Evolutionary conservation across 176 grass and related monocot genomes (phyloP).

Genomic region (Eragrostis nindensis): DNA sequence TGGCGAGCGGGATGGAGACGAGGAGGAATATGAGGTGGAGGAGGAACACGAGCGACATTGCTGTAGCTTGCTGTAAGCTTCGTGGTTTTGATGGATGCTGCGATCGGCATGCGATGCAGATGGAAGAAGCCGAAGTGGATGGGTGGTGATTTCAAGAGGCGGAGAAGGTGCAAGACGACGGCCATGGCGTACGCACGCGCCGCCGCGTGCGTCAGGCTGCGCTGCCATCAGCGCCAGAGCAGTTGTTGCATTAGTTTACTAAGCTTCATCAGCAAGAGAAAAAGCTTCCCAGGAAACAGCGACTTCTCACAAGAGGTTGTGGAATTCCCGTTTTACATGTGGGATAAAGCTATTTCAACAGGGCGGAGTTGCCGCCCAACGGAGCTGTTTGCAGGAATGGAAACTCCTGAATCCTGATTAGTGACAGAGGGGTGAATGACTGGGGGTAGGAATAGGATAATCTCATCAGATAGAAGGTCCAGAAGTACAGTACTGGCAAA

Average conservation of each 20-base stretch:
- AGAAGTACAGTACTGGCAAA: no score
- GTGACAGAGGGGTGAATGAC: no score
- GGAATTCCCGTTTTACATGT: no score
- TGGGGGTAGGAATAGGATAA: no score
- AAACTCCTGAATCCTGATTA: no score
- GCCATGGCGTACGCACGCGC: neutral
- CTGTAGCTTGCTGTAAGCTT: neutral
- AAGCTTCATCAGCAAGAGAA: neutral
- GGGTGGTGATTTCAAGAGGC: neutral
- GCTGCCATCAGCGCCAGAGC: neutral
- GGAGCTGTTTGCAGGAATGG: no score
- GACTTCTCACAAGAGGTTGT: neutral
- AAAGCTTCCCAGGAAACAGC: neutral
- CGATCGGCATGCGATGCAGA: neutral
- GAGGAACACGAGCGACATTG: neutral
- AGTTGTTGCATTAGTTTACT: neutral
- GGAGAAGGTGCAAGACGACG: neutral
- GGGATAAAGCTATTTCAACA: no score
- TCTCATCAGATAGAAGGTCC: no score
- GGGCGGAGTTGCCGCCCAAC: no score
- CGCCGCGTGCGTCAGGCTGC: neutral
- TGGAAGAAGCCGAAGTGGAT: neutral
- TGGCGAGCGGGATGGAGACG: neutral
- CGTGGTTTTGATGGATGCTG: neutral
- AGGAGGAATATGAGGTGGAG: neutral